phyloP scores from a whole-genome alignment of 2,329 filamentous ascomycete genomes.

The Clarireedia monteithiana region DNA sequence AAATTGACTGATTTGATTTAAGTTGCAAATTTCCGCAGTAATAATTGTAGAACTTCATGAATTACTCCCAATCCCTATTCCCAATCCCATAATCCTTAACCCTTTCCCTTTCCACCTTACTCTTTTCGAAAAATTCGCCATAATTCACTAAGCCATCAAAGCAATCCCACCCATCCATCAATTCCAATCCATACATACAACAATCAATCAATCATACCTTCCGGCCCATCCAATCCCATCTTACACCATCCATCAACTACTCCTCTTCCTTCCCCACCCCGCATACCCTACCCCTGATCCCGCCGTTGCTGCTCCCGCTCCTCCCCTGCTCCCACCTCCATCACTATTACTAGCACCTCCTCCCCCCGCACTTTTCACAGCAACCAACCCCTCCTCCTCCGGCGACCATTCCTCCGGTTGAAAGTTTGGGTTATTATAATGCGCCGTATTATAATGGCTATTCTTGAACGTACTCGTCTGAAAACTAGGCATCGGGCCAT shows the following conservation, averaged over 20 bases:
- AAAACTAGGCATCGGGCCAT: conserved; percentile 22
- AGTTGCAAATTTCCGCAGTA: background rate
- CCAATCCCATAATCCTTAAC: background rate
- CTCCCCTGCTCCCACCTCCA: background rate
- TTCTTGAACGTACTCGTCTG: conserved; percentile 55
- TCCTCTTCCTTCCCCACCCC: conserved; percentile 7
- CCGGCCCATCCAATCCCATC: background rate
- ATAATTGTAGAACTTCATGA: background rate
- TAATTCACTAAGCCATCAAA: too few relatives aligned
- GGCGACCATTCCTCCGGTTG: conserved; percentile 44
- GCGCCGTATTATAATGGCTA: conserved; percentile 57
- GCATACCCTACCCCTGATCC: too few relatives aligned
- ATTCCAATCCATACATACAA: background rate
- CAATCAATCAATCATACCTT: background rate
- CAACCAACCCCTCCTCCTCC: conserved; percentile 23
- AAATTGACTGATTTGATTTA: background rate
- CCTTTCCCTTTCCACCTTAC: background rate
- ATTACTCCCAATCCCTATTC: background rate
- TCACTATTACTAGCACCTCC: background rate
- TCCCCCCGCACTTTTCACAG: background rate
- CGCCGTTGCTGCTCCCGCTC: background rate
- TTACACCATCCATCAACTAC: background rate
- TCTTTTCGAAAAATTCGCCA: too few relatives aligned
- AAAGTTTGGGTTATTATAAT: conserved; percentile 58
- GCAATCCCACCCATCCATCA: too few relatives aligned